Evolutionary conservation across 2,329 filamentous ascomycete genomes (phyloP).

Genomic region (Basipetospora chlamydospora): DNA sequence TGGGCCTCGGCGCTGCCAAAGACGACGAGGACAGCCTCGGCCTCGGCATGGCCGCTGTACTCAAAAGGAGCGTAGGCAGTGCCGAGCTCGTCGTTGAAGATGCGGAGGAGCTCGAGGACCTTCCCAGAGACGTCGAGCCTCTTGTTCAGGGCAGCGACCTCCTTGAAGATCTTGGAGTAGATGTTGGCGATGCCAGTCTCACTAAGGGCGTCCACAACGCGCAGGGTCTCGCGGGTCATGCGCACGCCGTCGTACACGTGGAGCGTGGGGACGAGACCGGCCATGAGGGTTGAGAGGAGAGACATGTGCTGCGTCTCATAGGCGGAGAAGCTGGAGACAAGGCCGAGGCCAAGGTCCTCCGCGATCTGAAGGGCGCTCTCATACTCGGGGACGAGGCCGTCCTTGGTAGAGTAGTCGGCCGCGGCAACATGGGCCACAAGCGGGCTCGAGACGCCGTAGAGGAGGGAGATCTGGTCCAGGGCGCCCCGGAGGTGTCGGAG

Average conservation of each 20-base stretch:
- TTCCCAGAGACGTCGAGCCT: slow-evolving; percentile 61
- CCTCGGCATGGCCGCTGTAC: slow-evolving; percentile 70
- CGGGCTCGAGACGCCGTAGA: slow-evolving; percentile 85
- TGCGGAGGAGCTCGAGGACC: slow-evolving; percentile 52
- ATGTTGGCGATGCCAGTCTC: slow-evolving; percentile 52
- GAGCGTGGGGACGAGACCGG: slow-evolving; percentile 64
- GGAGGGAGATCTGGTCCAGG: slow-evolving; percentile 78
- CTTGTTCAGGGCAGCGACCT: slow-evolving; percentile 47
- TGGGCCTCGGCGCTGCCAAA: slow-evolving; percentile 89
- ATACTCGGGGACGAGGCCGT: slow-evolving; percentile 78
- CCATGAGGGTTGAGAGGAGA: slow-evolving; percentile 69
- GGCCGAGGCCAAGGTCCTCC: slow-evolving; percentile 78
- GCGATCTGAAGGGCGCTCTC: slow-evolving; percentile 62
- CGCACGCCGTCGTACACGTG: slow-evolving; percentile 82
- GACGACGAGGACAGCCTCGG: slow-evolving; percentile 74
- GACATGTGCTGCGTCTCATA: slow-evolving; percentile 95
- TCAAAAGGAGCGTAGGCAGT: slow-evolving; percentile 90
- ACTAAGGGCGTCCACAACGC: slow-evolving; percentile 69
- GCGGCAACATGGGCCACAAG: slow-evolving; percentile 88
- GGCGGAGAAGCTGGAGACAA: slow-evolving; percentile 72
- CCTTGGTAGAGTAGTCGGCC: slow-evolving; percentile 59
- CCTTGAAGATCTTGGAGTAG: slow-evolving; percentile 52
- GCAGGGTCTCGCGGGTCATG: slow-evolving; percentile 67
- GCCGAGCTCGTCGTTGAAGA: slow-evolving; percentile 81
- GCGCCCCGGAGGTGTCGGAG: slow-evolving; percentile 67